phyloP scores from a whole-genome alignment of 805 yeast genomes.

The Hyphopichia homilentoma region DNA sequence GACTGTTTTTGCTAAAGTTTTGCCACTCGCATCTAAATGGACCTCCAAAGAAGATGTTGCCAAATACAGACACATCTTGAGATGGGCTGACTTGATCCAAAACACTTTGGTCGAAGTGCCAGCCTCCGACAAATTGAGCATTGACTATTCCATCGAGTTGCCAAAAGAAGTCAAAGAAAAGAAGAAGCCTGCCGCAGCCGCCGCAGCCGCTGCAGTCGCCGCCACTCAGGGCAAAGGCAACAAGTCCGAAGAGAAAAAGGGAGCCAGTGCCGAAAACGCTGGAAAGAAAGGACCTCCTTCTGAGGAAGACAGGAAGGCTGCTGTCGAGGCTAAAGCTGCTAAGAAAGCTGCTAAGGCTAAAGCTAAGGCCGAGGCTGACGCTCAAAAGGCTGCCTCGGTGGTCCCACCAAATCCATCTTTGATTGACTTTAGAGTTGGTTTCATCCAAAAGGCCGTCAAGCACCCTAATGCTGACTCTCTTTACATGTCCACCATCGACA shows the following conservation, averaged over 20 bases:
- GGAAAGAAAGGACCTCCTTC: slow-evolving; percentile 19
- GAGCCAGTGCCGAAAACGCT: slow-evolving; percentile 10
- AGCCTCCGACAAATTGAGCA: slow-evolving; percentile 46
- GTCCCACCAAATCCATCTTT: slow-evolving; percentile 76
- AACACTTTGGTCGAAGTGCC: slow-evolving; percentile 52
- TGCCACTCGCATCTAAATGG: slow-evolving; percentile 59
- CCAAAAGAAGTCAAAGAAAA: slow-evolving; percentile 75
- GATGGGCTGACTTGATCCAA: slow-evolving; percentile 93
- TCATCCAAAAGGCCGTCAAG: slow-evolving; percentile 91
- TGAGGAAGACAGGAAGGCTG: slow-evolving; percentile 42
- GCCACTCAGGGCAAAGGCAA: slow-evolving; percentile 6
- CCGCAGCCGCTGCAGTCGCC: slow-evolving; percentile 39
- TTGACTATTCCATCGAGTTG: slow-evolving; percentile 59
- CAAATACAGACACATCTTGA: slow-evolving; percentile 73
- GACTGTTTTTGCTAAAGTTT: slow-evolving; percentile 59
- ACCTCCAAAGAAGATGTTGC: slow-evolving; percentile 52
- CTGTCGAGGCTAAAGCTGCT: slow-evolving; percentile 58
- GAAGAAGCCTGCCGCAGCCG: slow-evolving; percentile 40
- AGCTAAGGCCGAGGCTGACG: slow-evolving; percentile 38
- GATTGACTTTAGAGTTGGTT: slow-evolving; percentile 93
- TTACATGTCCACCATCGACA: slow-evolving; percentile 93
- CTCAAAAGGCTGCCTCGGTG: slow-evolving; percentile 48
- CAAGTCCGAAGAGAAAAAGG: slow-evolving; percentile 3
- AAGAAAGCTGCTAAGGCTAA: slow-evolving; percentile 60
- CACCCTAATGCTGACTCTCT: slow-evolving; percentile 98